phyloP scores from a whole-genome alignment of 768 basidiomycete genomes.

The Crepidotus variabilis region DNA sequence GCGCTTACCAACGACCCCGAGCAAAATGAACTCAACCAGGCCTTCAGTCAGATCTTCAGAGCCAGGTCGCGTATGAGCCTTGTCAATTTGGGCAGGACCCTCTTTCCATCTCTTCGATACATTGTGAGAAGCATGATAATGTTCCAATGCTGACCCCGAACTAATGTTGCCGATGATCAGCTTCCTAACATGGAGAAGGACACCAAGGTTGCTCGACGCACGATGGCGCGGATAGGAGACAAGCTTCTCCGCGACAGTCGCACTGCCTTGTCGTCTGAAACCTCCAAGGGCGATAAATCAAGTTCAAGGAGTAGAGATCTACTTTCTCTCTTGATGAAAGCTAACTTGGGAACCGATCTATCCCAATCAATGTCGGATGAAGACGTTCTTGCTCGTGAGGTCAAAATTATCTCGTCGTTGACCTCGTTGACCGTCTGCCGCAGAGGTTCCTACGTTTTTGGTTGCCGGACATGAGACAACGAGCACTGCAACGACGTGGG shows the following conservation, averaged over 20 bases:
- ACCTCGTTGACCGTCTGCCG: background rate
- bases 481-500: slow-evolving; percentile 52
- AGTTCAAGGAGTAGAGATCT: slow-evolving; percentile 45
- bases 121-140: slow-evolving; percentile 26
- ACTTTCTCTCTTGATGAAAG: slow-evolving; percentile 55
- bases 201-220: slow-evolving; percentile 27
- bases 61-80: slow-evolving; percentile 33
- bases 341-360: slow-evolving; percentile 62
- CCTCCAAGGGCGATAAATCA: slow-evolving; percentile 25
- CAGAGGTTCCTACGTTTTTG: slow-evolving; percentile 61
- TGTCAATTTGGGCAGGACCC: slow-evolving; percentile 25
- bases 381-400: slow-evolving; percentile 55
- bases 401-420: background rate
- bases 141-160: no score
- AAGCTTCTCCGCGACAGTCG: slow-evolving; percentile 53
- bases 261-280: slow-evolving; percentile 23
- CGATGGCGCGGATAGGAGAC: slow-evolving; percentile 47
- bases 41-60: slow-evolving; percentile 49
- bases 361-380: slow-evolving; percentile 58
- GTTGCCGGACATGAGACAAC: slow-evolving; percentile 61
- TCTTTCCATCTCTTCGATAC: slow-evolving; percentile 32
- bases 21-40: slow-evolving; percentile 47
- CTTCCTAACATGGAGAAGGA: slow-evolving; percentile 17
- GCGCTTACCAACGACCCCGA: slow-evolving; percentile 23
- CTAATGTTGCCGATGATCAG: background rate